phyloP scores from a whole-genome alignment of 164 flowering plant species.

The Paratinospora sagittata region DNA sequence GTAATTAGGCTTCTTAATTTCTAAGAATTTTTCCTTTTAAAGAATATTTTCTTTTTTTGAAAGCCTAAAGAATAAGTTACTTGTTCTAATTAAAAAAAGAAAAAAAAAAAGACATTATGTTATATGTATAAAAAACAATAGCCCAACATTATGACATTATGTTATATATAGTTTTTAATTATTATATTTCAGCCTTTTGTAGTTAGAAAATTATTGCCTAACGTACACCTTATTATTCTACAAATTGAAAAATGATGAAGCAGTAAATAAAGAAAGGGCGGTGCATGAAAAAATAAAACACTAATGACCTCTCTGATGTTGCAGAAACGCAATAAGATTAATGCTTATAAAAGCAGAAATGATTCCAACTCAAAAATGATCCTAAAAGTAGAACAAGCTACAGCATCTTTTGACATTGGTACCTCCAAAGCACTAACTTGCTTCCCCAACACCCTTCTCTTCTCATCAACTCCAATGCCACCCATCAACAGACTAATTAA shows the following conservation, averaged over 20 bases:
- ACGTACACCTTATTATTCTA: no score
- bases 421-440: not conserved
- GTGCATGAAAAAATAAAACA: not conserved
- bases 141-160: no score
- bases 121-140: no score
- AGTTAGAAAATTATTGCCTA: no score
- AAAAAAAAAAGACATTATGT: no score
- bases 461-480: not conserved
- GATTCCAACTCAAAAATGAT: not conserved
- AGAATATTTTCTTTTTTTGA: no score
- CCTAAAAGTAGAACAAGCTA: constrained; percentile 1
- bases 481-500: not conserved
- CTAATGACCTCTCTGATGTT: not conserved
- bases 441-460: not conserved
- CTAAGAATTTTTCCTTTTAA: no score
- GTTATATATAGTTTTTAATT: no score
- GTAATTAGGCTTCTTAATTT: no score
- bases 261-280: not conserved
- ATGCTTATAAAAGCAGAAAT: not conserved
- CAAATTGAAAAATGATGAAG: not conserved
- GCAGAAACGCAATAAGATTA: not conserved
- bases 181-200: no score
- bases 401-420: not conserved
- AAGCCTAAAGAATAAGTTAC: no score
- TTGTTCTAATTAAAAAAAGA: no score